Conservation (phyloP, 306 rosid species). For the Ziziphus jujuba region DNA sequence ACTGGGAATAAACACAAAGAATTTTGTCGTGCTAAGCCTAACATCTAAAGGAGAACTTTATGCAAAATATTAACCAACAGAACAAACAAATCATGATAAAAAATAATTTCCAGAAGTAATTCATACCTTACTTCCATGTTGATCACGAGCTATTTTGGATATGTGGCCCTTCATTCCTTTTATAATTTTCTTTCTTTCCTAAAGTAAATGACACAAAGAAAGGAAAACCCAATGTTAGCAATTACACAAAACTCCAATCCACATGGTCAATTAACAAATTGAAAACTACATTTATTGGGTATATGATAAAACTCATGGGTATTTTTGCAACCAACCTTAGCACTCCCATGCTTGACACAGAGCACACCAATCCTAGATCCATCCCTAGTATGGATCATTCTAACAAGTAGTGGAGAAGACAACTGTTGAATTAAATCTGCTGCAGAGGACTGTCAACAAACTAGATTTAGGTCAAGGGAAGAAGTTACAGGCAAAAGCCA, state of each 20-base stretch:
- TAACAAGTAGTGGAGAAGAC: slow-evolving; percentile 73
- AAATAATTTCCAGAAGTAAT: slow-evolving; percentile 6
- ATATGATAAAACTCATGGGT: background rate
- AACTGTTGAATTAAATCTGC: slow-evolving; percentile 76
- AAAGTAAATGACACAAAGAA: slow-evolving; percentile 29
- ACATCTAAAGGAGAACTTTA: too few relatives aligned
- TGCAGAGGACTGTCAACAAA: slow-evolving; percentile 69
- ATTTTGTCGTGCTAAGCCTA: background rate
- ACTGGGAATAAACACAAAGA: too few relatives aligned
- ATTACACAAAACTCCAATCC: slow-evolving; percentile 18
- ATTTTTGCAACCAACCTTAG: slow-evolving; percentile 56
- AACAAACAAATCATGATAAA: too few relatives aligned
- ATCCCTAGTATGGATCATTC: slow-evolving; percentile 82
- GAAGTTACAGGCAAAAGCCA: slow-evolving; percentile 2
- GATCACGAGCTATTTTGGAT: slow-evolving; percentile 69
- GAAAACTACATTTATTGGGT: background rate
- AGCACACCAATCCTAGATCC: slow-evolving; percentile 83
- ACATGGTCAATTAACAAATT: background rate
- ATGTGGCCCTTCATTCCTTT: slow-evolving; percentile 87
- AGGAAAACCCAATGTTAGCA: slow-evolving; percentile 12
- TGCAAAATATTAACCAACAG: background rate
- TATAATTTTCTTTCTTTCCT: slow-evolving; percentile 95
- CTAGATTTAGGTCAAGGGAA: slow-evolving; percentile 38
- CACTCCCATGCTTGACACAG: slow-evolving; percentile 86
- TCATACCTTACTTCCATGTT: slow-evolving; percentile 77